Base-by-base conservation (phyloP, 73 alveolate species). In the Paramecium sonneborni region DNA sequence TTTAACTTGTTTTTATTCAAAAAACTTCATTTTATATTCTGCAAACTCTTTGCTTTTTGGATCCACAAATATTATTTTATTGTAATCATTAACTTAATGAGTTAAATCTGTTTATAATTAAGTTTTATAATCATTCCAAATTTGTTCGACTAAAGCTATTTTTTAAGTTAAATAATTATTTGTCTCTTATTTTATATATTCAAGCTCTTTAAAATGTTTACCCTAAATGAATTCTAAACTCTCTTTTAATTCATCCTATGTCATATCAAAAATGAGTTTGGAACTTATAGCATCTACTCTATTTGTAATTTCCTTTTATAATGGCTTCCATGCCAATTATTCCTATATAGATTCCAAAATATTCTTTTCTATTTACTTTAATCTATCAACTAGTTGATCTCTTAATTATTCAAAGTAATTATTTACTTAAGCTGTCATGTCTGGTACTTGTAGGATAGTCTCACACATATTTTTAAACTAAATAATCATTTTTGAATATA, bases 271-370 rank as follows among this genome's bases (percentile, higher is more conserved):
- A 12, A 74, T 35, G 3, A 28, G 37, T 39, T 74, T 74, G 0
- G 56, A 28, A 15, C 67, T 23, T 10, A 74, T 12, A 74, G 4
- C 8, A 23, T 74, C 57, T 3, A 74, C 57, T 74, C 87, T 74
- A 34, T 35, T 35, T 0, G 20, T 3, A 34, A 74, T 74, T 20
- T 74, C 87, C 12, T 28, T 74, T 74, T 74, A 28, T 37, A 37
- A 37, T n/a, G 87, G 87, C 12, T 74, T 39, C 67, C 58, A 74
- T 74, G 37, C 37, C 58, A 74, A 39, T 34, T 74, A 39, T 74
- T 74, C 32, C 44, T 11, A 35, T 4, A 74, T 37, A 6, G 87
- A 37, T 34, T 74, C 39, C 68, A 74, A 39, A 37, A 74, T 39
- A 74, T 34, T 37, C 38, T 12, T 37, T 74, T 74, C 87, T 28